Base-by-base conservation (phyloP, 768 basidiomycete genomes). In the Sporobolomyces pararoseus region DNA sequence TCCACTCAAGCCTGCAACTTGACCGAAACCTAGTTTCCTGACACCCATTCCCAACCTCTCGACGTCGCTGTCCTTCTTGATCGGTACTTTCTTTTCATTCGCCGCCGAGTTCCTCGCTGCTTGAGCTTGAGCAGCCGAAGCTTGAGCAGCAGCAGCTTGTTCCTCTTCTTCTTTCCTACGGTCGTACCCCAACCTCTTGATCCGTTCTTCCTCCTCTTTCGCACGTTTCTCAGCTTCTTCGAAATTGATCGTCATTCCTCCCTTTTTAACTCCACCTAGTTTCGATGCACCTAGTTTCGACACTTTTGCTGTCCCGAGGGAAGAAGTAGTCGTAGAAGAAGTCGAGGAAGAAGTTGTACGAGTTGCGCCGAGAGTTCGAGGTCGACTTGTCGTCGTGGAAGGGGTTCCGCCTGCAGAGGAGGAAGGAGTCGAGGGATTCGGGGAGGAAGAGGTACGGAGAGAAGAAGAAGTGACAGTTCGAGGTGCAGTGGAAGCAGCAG, bases 211-310 rank as follows among this genome's bases (percentile, higher is more conserved):
- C 78, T 98, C 96, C 76, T 92, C 94, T 32, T 84, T 78, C 0
- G 96, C 96, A 74, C 88, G 89, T 34, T 88, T 83, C 79, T 98
- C 94, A 0, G 92, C 96, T 75, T 91, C 91, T 25, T 89, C 96
- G 78, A 99, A 99, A 80, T 97, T 87, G 74, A 97, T 87, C 4
- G 84, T 79, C 10, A 86, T 87, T 0, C 91, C 85, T 23, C 44
- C 59, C 79, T 91, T 94, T 78, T 89, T 88, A 13, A 94, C 96
- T 35, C 89, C 90, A 32, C 89, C 90, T 19, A 89, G 84, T 76
- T 88, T 80, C 63, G 84, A 80, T 54, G 82, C 79, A 46, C 81
- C 84, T 37, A 81, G 78, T 76, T 79, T 85, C 14, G 78, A 75
- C 9, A 79, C 35, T n/a, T 49, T 59, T 16, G 49, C 31, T 35